These are phyloP conservation scores for Ophiocordyceps camponoti-saundersi DNA, from an alignment of 2,329 filamentous ascomycete species.

Conservation along the genomic window DNA sequence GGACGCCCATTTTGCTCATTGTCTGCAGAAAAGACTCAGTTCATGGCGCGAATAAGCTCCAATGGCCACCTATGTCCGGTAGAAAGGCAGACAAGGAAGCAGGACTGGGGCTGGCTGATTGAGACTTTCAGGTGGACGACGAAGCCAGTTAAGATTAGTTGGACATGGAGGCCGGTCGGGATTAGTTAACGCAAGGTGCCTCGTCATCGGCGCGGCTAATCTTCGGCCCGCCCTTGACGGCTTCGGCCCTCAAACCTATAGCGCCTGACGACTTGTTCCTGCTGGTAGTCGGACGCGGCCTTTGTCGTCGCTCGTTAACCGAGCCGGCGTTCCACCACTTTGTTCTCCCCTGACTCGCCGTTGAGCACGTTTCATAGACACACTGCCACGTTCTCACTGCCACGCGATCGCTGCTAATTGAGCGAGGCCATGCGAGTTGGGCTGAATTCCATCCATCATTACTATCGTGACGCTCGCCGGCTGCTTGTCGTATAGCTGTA, in stretches of 20 bases:
- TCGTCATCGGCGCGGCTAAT: neutral
- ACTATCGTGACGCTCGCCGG: neutral
- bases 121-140: neutral
- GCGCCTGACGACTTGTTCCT: neutral
- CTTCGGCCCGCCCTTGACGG: neutral
- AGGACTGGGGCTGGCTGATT: neutral
- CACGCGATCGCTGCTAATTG: neutral
- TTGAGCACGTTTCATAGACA: neutral
- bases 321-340: neutral
- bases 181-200: neutral
- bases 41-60: neutral
- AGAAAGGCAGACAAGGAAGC: neutral
- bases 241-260: neutral
- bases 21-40: neutral
- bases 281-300: too few relatives aligned
- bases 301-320: neutral
- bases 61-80: neutral
- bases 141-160: neutral
- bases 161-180: neutral
- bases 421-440: neutral
- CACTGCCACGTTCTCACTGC: neutral
- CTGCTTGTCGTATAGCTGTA: neutral
- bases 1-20: slow-evolving; percentile 4
- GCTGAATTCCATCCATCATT: neutral
- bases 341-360: neutral